Evolutionary conservation across 2,329 filamentous ascomycete species (phyloP), one percentile per base, ranked within the genome.

Genomic region (Colletotrichum sp.): DNA sequence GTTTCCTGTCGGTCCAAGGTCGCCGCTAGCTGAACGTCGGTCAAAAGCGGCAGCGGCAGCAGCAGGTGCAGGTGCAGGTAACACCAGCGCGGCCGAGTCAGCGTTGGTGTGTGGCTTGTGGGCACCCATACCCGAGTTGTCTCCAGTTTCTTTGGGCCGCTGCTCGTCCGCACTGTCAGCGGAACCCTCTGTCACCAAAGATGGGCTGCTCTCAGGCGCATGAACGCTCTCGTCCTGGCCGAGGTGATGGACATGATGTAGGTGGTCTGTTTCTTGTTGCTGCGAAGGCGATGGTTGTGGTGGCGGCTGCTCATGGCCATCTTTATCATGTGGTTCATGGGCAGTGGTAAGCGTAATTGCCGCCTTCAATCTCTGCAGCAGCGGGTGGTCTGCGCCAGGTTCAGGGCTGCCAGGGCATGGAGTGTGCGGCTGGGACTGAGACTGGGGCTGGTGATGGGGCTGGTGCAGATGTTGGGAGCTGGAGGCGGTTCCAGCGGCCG

Each of bases 1-100:
- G 75, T 81, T 85, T 71, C 81, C 83, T 36, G 73, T 76, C 75
- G 65, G 71, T 77, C 77, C 60, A 64, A 16, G n/a, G 18, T 39
- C 75, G 18, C 34, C 74, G 74, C 76, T 80, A 77, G 79, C 34
- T 32, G 68, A 70, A 78, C 77, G 75, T 76, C 68, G 67, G 75
- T 79, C 68, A 63, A 69, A 59, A 59, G 66, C 60, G 68, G 68
- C 64, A 62, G 78, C n/a, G 44, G 70, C 71, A 77, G 69, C 64
- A 69, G 78, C 21, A 77, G 68, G 62, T 66, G 78, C 21, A 30
- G 26, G 57, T n/a, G 39, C 44, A 49, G 44, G 44, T 21, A 49
- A 49, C 44, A 49, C 18, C 44, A 49, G n/a, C n/a, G 18, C 44
- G 44, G 63, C 65, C 71, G 68, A 70, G 71, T 75, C 64, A 63